phyloP scores from a whole-genome alignment of 441 rosid species.

The Oxalis stricta region DNA sequence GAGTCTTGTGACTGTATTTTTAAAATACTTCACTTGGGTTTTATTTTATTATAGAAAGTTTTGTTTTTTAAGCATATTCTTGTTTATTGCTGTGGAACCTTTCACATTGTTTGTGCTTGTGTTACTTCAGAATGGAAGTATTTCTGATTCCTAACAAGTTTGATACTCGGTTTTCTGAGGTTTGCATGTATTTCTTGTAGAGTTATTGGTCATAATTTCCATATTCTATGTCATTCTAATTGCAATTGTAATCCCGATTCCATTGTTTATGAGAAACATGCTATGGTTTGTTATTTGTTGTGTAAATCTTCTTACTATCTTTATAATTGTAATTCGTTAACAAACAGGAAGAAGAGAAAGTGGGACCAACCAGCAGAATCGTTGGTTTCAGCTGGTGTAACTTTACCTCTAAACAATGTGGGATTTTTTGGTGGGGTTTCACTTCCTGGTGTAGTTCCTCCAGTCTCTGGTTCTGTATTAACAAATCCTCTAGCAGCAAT shows the following conservation, averaged over 20 bases:
- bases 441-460: slow-evolving; percentile 21
- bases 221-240: too few relatives aligned
- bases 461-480: slow-evolving; percentile 19
- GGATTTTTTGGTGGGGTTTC: slow-evolving; percentile 25
- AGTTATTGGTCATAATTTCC: too few relatives aligned
- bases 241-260: too few relatives aligned
- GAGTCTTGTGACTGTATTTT: too few relatives aligned
- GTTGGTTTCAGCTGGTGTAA: slow-evolving; percentile 37
- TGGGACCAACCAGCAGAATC: slow-evolving; percentile 94
- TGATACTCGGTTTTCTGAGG: neutral
- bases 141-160: too few relatives aligned
- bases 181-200: neutral
- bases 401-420: slow-evolving; percentile 25
- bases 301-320: neutral
- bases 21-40: too few relatives aligned
- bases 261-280: neutral
- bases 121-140: too few relatives aligned
- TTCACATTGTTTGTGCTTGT: too few relatives aligned
- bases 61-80: too few relatives aligned
- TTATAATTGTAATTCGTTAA: too few relatives aligned
- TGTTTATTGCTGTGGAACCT: too few relatives aligned
- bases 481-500: slow-evolving; percentile 17
- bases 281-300: neutral
- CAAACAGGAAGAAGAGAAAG: slow-evolving; percentile 81
- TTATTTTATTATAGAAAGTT: too few relatives aligned